Base-by-base conservation (phyloP, 1,139 yeast species). In the Debaryomyces coudertii region DNA sequence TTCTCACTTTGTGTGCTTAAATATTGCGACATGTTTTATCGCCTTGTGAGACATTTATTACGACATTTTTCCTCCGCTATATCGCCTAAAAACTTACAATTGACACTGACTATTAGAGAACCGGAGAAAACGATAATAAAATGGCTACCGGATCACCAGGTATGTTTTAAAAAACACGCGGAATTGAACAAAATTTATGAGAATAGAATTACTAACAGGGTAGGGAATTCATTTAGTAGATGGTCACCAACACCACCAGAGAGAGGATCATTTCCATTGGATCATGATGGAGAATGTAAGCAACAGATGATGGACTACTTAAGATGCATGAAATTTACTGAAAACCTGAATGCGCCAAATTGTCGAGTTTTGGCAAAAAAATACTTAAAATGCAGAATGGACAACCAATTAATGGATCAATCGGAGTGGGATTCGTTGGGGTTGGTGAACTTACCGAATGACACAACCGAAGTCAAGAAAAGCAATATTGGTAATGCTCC, bases 211-310 rank as follows among this genome's bases (percentile, higher is more conserved):
- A 38, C 52, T 47, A 45, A 39, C 48, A 14, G 25, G 35, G 43
- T 14, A 62, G 68, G 73, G 48, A 65, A 73, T 43, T 53, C 62
- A 56, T 60, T 70, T 43, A 69, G 80, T 52, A 68, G 81, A 30
- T 75, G 87, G 78, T 77, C 88, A 15, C 96, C 97, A 11, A 86
- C 93, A 0, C 97, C 99, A 23, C 99, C 99, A 3, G 96, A 92
- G 56, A 74, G 97, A 56, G 99, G 99, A 0, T 88, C 97, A 0
- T 93, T 93, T 65, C 99, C 98, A 1, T 73, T 93, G 44, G 99
- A 93, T 59, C 99, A 93, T 61, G 88, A 83, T 51, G 88, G 84
- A 1, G 98, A 93, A 56, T 93, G 98, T 62, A 81, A 83, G 14
- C 74, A 74, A 20, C 79, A 82, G 51, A 93, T 90, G 95, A 65